Evolutionary conservation across 2,329 filamentous ascomycete species (phyloP).

Genomic region (Fusarium keratoplasticum): DNA sequence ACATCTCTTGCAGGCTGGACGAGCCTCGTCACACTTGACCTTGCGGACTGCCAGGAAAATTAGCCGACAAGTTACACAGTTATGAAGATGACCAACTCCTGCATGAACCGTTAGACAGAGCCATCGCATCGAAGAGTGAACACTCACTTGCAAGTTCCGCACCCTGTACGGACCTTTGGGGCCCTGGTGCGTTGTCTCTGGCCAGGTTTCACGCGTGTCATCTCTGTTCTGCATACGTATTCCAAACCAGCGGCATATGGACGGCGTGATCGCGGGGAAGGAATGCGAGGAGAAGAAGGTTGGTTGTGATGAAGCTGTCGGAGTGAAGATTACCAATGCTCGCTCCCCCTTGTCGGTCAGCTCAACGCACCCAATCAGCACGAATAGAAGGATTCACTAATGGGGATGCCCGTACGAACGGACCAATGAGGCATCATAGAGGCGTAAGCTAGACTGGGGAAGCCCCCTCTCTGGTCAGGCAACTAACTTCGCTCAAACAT

Average conservation of each 20-base stretch:
- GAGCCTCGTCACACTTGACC: constrained; percentile 26
- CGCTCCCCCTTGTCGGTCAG: too few species aligned
- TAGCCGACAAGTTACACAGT: fast-evolving
- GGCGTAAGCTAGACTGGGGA: not conserved
- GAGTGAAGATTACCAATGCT: not conserved
- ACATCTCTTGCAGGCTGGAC: constrained; percentile 19
- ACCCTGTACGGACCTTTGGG: constrained; percentile 21
- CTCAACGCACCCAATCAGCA: not conserved
- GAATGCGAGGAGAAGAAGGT: not conserved
- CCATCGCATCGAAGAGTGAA: not conserved
- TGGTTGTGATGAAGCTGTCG: not conserved
- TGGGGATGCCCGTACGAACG: constrained; percentile 9
- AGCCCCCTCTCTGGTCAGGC: not conserved
- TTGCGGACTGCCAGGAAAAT: constrained; percentile 5
- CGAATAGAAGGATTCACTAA: not conserved
- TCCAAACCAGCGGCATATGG: not conserved
- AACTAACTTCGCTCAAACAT: not conserved
- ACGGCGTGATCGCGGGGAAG: not conserved
- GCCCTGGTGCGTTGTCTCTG: constrained; percentile 8
- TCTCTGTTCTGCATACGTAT: constrained; percentile 2
- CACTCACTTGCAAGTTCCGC: constrained; percentile 28
- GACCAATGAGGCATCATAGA: not conserved
- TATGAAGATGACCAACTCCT: constrained; percentile 5
- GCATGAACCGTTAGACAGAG: not conserved
- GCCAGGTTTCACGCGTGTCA: constrained; percentile 27